Base-by-base conservation (phyloP, 345 rosid species). In the Ailanthus altissimus region DNA sequence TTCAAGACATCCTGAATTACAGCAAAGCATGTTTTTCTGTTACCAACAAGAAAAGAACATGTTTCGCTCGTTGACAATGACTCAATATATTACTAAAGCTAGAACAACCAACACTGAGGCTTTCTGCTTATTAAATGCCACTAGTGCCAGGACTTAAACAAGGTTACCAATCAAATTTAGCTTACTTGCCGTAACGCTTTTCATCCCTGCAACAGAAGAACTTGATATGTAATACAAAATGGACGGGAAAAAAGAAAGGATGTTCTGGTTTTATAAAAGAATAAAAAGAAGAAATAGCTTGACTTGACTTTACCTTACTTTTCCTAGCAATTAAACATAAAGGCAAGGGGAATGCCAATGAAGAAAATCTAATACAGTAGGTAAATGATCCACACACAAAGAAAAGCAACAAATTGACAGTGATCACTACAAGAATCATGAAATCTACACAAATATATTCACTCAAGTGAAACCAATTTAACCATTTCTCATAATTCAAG, bases 1-100 rank as follows among this genome's bases (percentile, higher is more conserved):
- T 77, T 89, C 80, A 87, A 72, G 74, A 88, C 81, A 83, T 78
- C 90, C 99, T 92, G 88, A 82, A 81, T 72, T 74, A 81, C 59
- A 76, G 72, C n/a, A 66, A 63, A 82, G 14, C 62, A 26, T 14
- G 66, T 20, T 51, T 61, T 46, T 78, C 75, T 36, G 66, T 81
- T 73, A 81, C 76, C 18, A 15, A 60, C 50, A 16, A 78, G 45
- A 77, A 72, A 38, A 76, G 62, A 32, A 49, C 43, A 26, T 46
- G 64, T 36, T 40, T 51, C 62, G 59, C 42, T 25, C 23, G 21
- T 21, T 75, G 51, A 49, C 23, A 47, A 32, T 9, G 32, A 40
- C 75, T 23, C 40, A 72, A 28, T 15, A 32, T 16, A 47, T 38
- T 36, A 42, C 28, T 20, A 10, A 47, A 69, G 43, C 32, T 32